phyloP scores from a whole-genome alignment of 2,329 filamentous ascomycete genomes.

The Chalaropsis thielavioides region DNA sequence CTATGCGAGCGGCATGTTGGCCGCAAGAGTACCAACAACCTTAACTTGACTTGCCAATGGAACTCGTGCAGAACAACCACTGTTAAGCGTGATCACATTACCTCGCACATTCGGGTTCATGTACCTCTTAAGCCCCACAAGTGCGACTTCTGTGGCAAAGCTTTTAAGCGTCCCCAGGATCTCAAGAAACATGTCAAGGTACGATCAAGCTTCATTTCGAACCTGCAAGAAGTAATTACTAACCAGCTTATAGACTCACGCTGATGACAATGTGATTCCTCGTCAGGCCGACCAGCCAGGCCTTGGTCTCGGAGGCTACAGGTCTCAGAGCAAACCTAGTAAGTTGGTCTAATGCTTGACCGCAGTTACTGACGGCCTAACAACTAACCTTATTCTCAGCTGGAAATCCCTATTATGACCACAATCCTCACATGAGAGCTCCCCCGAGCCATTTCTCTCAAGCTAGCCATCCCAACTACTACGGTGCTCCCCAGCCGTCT shows the following conservation, averaged over 20 bases:
- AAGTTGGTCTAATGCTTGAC: constrained; percentile 24
- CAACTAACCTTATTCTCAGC: constrained; percentile 21
- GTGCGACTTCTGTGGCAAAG: constrained; percentile 96
- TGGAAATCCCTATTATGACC: constrained; percentile 47
- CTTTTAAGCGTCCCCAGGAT: constrained; percentile 97
- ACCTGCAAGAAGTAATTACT: not conserved
- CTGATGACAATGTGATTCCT: constrained; percentile 72
- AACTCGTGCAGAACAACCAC: constrained; percentile 90
- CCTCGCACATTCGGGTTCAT: constrained; percentile 94
- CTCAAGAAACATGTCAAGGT: constrained; percentile 97
- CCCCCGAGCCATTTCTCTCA: constrained; percentile 44
- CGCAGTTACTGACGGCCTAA: constrained; percentile 24
- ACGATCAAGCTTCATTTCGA: constrained; percentile 19
- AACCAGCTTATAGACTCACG: constrained; percentile 49
- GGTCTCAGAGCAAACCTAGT: constrained; percentile 40
- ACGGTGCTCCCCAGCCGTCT: constrained; percentile 43
- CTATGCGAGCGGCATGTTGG: constrained; percentile 97
- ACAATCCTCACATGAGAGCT: constrained; percentile 48
- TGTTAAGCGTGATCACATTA: constrained; percentile 98
- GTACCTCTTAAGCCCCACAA: constrained; percentile 99
- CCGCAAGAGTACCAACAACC: constrained; percentile 96
- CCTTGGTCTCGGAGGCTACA: constrained; percentile 38
- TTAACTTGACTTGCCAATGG: constrained; percentile 96
- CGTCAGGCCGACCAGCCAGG: constrained; percentile 34
- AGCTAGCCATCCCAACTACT: constrained; percentile 36